A percentile compares a stretch with the other conserved stretches of the same genome.
Evolutionary conservation across 441 rosid species (phyloP).

Genomic region (Lepidium campestre): DNA sequence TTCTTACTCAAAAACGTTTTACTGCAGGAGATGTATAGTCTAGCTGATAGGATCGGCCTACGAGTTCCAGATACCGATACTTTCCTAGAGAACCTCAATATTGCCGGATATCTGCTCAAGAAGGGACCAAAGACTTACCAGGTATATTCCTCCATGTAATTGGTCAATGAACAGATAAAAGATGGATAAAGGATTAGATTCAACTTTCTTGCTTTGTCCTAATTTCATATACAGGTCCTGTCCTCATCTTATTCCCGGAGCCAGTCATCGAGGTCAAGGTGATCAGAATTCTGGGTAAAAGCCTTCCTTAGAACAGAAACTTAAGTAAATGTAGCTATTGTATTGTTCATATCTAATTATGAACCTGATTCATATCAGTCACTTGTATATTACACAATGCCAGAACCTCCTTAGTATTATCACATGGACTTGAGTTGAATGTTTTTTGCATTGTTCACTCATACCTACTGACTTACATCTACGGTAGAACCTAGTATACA

Average conservation of each 20-base stretch:
- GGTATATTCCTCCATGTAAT: slow-evolving; percentile 41
- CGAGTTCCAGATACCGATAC: slow-evolving; percentile 91
- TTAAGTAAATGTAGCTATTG: background rate
- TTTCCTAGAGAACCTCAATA: slow-evolving; percentile 89
- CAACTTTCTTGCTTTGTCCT: background rate
- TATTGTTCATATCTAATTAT: background rate
- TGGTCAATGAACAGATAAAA: background rate
- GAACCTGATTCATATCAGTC: background rate
- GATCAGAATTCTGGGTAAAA: background rate
- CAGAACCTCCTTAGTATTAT: slow-evolving; percentile 1
- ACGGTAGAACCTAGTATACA: slow-evolving; percentile 18
- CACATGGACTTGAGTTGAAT: slow-evolving; percentile 13
- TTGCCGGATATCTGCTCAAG: slow-evolving; percentile 79
- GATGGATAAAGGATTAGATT: background rate
- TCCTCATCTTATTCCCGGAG: slow-evolving; percentile 80
- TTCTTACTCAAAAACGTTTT: background rate
- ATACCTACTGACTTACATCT: slow-evolving; percentile 18
- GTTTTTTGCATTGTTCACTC: slow-evolving; percentile 11
- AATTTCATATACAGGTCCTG: slow-evolving; percentile 53
- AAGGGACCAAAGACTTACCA: slow-evolving; percentile 94
- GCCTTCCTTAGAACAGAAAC: slow-evolving; percentile 2
- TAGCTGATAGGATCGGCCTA: slow-evolving; percentile 87
- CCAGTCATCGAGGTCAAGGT: slow-evolving; percentile 50
- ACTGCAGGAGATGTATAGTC: slow-evolving; percentile 88
- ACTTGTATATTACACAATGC: slow-evolving; percentile 17